phyloP scores from a whole-genome alignment of 2,329 filamentous ascomycete species.

The Arthroderma uncinatum region DNA sequence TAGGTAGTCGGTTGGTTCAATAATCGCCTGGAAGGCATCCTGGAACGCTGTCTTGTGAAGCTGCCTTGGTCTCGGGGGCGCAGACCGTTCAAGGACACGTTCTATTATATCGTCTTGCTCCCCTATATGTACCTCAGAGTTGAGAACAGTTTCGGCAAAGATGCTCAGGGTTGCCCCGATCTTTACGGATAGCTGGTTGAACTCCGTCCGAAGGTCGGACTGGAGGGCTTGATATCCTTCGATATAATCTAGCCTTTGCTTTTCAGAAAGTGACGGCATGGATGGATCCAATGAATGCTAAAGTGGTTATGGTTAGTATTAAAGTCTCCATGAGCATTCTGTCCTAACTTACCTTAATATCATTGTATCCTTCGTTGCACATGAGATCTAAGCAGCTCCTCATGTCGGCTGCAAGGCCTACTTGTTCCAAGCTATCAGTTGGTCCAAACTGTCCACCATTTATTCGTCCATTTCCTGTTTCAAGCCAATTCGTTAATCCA shows the following conservation, averaged over 20 bases:
- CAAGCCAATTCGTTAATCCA: constrained; percentile 49
- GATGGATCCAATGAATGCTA: constrained; percentile 53
- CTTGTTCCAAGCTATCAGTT: constrained; percentile 22
- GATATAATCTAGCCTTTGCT: constrained; percentile 44
- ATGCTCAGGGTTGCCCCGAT: constrained; percentile 26
- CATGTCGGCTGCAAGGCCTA: constrained; percentile 25
- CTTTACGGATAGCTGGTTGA: constrained; percentile 28
- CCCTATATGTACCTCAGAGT: constrained; percentile 10
- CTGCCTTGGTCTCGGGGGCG: constrained; percentile 12
- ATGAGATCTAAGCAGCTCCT: constrained; percentile 30
- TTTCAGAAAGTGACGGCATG: constrained; percentile 46
- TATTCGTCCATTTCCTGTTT: constrained; percentile 14
- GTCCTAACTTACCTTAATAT: constrained; percentile 21
- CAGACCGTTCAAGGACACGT: constrained; percentile 24
- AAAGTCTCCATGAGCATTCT: background rate
- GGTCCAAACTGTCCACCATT: constrained; percentile 12
- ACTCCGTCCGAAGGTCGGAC: constrained; percentile 38
- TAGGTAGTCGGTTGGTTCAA: constrained; percentile 28
- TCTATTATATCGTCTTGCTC: constrained; percentile 20
- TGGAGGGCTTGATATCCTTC: constrained; percentile 45
- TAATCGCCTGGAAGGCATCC: constrained; percentile 43
- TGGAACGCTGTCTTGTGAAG: constrained; percentile 34
- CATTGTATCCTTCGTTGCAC: constrained; percentile 20
- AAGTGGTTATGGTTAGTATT: constrained; percentile 12
- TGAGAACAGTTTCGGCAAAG: constrained; percentile 21